phyloP scores from a whole-genome alignment of 768 basidiomycete genomes.

The Naganishia antarctica region DNA sequence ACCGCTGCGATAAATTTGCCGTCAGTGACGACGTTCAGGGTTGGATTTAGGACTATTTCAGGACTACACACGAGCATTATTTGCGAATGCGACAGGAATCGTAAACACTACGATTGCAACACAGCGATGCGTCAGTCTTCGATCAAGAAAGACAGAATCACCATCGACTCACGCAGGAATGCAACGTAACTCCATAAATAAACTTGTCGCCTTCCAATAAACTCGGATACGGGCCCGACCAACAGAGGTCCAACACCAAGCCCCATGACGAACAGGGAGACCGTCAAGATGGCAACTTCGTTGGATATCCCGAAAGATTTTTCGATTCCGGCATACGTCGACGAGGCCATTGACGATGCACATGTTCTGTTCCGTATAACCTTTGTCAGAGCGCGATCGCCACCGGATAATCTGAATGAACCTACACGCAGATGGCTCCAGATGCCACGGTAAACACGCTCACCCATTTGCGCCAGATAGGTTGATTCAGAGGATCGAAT shows the following conservation, averaged over 20 bases:
- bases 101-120: conserved; percentile 52
- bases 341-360: conserved; percentile 53
- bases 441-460: conserved; percentile 32
- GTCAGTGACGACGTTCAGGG: not conserved
- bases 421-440: conserved; percentile 32
- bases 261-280: conserved; percentile 53
- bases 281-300: conserved; percentile 55
- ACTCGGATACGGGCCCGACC: conserved; percentile 52
- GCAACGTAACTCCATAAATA: conserved; percentile 55
- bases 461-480: conserved; percentile 38
- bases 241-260: conserved; percentile 48
- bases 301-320: conserved; percentile 56
- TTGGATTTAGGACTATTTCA: conserved; percentile 35
- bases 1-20: conserved; percentile 51
- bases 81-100: conserved; percentile 70
- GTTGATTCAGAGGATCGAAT: conserved; percentile 36
- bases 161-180: conserved; percentile 53
- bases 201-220: conserved; percentile 63
- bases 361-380: conserved; percentile 43
- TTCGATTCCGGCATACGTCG: conserved; percentile 61
- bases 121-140: not conserved
- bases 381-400: not conserved
- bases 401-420: too few relatives aligned
- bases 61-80: conserved; percentile 58
- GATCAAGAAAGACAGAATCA: not conserved